Conservation (phyloP, 2,329 filamentous ascomycete species). For the Diaporthe velutina region DNA sequence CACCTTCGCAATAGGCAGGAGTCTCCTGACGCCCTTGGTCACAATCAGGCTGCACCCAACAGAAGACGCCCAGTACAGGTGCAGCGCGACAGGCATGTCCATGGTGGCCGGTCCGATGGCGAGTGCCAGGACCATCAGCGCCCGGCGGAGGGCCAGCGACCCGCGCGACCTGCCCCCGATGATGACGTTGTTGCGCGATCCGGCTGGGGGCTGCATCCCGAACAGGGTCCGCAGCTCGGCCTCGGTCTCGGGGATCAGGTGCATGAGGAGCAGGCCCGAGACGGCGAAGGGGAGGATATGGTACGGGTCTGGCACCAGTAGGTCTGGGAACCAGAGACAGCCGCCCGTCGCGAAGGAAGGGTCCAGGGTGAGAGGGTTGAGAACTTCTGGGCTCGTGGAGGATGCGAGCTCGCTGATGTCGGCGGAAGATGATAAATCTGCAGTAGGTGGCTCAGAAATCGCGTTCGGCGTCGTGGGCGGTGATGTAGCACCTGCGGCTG, state of each 20-base stretch:
- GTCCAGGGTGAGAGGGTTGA: conserved; percentile 28
- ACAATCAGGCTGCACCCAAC: conserved; percentile 45
- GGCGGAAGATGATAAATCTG: conserved; percentile 36
- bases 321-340: conserved; percentile 68
- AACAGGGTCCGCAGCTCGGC: conserved; percentile 44
- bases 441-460: conserved; percentile 7
- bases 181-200: conserved; percentile 12
- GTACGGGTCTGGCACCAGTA: conserved; percentile 65
- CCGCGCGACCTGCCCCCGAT: conserved; percentile 8
- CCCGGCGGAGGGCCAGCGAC: conserved; percentile 45
- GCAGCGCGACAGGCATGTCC: conserved; percentile 56
- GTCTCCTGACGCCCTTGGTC: conserved; percentile 39
- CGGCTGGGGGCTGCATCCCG: conserved; percentile 39
- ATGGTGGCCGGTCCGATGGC: conserved; percentile 53
- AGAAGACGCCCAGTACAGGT: conserved; percentile 59
- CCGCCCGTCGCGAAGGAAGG: conserved; percentile 62
- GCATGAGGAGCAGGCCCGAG: conserved; percentile 51
- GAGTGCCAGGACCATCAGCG: conserved; percentile 47
- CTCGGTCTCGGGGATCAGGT: conserved; percentile 49
- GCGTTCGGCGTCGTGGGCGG: conserved; percentile 14
- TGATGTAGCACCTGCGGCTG: neutral
- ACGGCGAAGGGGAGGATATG: conserved; percentile 59
- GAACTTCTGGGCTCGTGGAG: conserved; percentile 35
- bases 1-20: conserved; percentile 45
- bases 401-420: conserved; percentile 43